Evolutionary conservation across 129 eudicot species (phyloP), one percentile per base, ranked within the genome.

Genomic region (Lactuca saligna): DNA sequence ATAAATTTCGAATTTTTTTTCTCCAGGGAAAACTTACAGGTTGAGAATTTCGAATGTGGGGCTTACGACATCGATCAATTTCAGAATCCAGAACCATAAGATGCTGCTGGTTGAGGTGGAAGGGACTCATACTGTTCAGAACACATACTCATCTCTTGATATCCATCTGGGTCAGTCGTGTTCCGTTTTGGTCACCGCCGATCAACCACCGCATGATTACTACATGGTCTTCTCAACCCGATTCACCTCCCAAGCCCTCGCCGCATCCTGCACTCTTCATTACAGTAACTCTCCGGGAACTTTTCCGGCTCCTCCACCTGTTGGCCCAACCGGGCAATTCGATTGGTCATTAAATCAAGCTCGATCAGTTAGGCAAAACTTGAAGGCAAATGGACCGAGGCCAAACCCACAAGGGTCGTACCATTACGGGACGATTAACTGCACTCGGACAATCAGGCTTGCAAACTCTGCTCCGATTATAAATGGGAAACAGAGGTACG

Each of bases 341-440:
- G 89, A 83, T 48, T 89, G 96, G 96, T 89, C 96, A 8, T 61
- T 86, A 6, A 79, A 86, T 54, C 96, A 89, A 73, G 96, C 96
- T 7, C 78, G 85, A 39, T 81, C 96, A 4, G 61, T 89, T 46
- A 46, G 51, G 15, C 51, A 46, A 46, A 46, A 46, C 51, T 46
- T 46, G 51, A 46, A 9, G 51, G 51, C 51, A 12, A 46, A n/a
- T 12, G 51, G 51, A 46, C 51, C 51, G 15, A 46, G 51, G 51
- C 51, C 51, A 46, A 46, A 46, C 51, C 51, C 51, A 12, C 51
- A 46, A 46, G 51, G 51, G 1, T 46, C 51, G 51, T 46, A 46
- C 51, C 51, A 46, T 12, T 46, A 46, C 51, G 51, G 51, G 51
- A 46, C 51, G 51, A 8, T 10, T 11, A 46, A 46, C 51, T 46